Evolutionary conservation across 163 green algal genomes (phyloP).

Genomic region (Prototheca wickerhamii): DNA sequence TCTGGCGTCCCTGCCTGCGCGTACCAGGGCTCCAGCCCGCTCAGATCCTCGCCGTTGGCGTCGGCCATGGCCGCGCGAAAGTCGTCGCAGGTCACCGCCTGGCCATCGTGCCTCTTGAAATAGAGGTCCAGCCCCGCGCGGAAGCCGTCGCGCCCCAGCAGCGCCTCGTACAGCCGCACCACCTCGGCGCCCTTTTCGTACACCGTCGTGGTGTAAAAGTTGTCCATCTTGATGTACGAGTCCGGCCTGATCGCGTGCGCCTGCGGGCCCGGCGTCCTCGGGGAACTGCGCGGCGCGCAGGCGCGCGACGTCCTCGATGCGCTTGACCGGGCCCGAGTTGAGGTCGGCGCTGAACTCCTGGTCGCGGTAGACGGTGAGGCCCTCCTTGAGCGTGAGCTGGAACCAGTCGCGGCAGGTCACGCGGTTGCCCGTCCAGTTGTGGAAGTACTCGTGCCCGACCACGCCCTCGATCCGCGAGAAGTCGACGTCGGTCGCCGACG

Average conservation of each 20-base stretch:
- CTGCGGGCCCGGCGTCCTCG: slow-evolving; percentile 80
- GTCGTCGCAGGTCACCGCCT: slow-evolving; percentile 95
- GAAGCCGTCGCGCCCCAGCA: slow-evolving; percentile 93
- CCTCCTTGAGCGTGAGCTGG: slow-evolving; percentile 98
- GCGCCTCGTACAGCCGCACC: slow-evolving; percentile 86
- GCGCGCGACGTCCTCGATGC: slow-evolving; percentile 79
- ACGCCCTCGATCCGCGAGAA: slow-evolving; percentile 90
- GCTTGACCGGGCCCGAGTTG: slow-evolving; percentile 85
- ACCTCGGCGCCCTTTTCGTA: slow-evolving; percentile 98
- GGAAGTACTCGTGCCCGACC: slow-evolving; percentile 77
- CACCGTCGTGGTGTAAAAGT: slow-evolving; percentile 94
- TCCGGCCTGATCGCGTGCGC: slow-evolving; percentile 94
- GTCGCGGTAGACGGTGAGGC: slow-evolving; percentile 93
- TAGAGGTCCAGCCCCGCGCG: slow-evolving; percentile 95
- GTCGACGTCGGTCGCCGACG: slow-evolving; percentile 89
- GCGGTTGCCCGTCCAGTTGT: slow-evolving; percentile 81
- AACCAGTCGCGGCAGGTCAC: slow-evolving; percentile 98
- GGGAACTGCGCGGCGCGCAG: slow-evolving; percentile 71
- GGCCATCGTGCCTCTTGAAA: slow-evolving; percentile 91
- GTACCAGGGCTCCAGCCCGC: slow-evolving; percentile 57
- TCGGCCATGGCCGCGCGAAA: slow-evolving; percentile 94
- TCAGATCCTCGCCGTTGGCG: slow-evolving; percentile 78
- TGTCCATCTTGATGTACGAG: slow-evolving; percentile 98
- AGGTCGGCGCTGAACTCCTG: slow-evolving; percentile 92
- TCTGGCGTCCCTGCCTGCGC: slow-evolving; percentile 78